phyloP scores from a whole-genome alignment of 73 alveolate species.

The Symbiodinium pilosum region DNA sequence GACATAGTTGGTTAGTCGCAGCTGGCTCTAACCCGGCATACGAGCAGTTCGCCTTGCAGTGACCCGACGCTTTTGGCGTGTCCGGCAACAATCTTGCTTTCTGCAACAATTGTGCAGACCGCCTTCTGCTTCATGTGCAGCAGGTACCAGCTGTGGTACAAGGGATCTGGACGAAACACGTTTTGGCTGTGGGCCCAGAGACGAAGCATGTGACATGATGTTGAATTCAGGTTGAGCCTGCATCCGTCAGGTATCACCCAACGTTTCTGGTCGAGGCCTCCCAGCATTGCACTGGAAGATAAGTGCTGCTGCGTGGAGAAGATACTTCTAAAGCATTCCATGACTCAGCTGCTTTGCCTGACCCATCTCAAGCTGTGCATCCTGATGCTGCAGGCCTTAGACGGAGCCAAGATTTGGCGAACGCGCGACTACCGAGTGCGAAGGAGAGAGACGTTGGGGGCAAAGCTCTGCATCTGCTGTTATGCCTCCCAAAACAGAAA shows the following conservation, averaged over 20 bases:
- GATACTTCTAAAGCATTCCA: too few species aligned
- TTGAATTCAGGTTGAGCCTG: neutral
- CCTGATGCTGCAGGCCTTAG: constrained; percentile 37
- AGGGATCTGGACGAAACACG: constrained; percentile 66
- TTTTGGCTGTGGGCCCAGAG: constrained; percentile 8
- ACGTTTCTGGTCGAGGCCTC: constrained; percentile 83
- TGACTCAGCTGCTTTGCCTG: too few species aligned
- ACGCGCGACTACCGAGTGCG: constrained; percentile 93
- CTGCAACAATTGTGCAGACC: too few species aligned
- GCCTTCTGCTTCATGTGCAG: too few species aligned
- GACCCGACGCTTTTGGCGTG: neutral
- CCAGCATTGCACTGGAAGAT: neutral
- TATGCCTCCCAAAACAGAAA: too few species aligned
- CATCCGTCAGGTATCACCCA: constrained; percentile 72
- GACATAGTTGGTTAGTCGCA: constrained; percentile 87
- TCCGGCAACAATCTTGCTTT: neutral
- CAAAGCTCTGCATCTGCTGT: too few species aligned
- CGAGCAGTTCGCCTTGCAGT: constrained; percentile 92
- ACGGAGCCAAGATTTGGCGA: constrained; percentile 80
- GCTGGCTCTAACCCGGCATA: constrained; percentile 94
- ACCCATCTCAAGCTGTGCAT: too few species aligned
- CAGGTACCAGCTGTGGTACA: constrained; percentile 94
- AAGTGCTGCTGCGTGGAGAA: neutral
- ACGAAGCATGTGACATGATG: neutral
- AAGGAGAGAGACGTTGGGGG: constrained; percentile 44